A percentile compares a stretch with the other conserved stretches of the same genome.
Conservation (phyloP, 768 basidiomycete species). For the Trametes villosa region DNA sequence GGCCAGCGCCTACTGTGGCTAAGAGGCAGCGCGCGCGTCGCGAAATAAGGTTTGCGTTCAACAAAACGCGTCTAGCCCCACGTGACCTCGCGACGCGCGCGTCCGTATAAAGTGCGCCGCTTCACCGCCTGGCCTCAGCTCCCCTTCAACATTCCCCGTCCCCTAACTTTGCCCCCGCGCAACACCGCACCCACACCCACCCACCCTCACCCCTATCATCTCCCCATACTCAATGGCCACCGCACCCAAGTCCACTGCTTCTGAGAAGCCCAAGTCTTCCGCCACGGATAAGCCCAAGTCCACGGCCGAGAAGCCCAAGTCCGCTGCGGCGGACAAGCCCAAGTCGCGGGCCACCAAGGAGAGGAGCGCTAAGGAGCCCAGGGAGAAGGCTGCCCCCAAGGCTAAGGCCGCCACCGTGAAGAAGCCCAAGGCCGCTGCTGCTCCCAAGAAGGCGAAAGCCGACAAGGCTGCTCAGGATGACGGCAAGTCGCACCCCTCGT, state of each 20-base stretch:
- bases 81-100: slow-evolving; percentile 35
- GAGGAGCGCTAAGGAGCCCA: slow-evolving; percentile 9
- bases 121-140: slow-evolving; percentile 6
- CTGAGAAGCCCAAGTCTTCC: slow-evolving; percentile 27
- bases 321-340: slow-evolving; percentile 19
- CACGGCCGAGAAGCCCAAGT: slow-evolving; percentile 22
- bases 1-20: slow-evolving; percentile 10
- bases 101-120: slow-evolving; percentile 30
- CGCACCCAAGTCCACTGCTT: slow-evolving; percentile 22
- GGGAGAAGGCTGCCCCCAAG: slow-evolving; percentile 19
- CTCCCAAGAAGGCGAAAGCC: slow-evolving; percentile 19
- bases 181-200: background rate
- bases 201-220: background rate
- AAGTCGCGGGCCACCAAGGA: slow-evolving; percentile 19
- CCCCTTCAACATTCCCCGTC: slow-evolving; percentile 12
- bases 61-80: slow-evolving; percentile 36
- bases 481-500: slow-evolving; percentile 37
- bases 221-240: slow-evolving; percentile 17
- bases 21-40: slow-evolving; percentile 11
- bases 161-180: slow-evolving; percentile 10
- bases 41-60: slow-evolving; percentile 35
- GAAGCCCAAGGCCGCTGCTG: slow-evolving; percentile 24
- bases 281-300: slow-evolving; percentile 20
- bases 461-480: slow-evolving; percentile 21
- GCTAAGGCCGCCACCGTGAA: slow-evolving; percentile 22